Evolutionary conservation across 116 monocot genomes (phyloP), one percentile per base, ranked within the genome.

Genomic region (Cymodocea nodosa): DNA sequence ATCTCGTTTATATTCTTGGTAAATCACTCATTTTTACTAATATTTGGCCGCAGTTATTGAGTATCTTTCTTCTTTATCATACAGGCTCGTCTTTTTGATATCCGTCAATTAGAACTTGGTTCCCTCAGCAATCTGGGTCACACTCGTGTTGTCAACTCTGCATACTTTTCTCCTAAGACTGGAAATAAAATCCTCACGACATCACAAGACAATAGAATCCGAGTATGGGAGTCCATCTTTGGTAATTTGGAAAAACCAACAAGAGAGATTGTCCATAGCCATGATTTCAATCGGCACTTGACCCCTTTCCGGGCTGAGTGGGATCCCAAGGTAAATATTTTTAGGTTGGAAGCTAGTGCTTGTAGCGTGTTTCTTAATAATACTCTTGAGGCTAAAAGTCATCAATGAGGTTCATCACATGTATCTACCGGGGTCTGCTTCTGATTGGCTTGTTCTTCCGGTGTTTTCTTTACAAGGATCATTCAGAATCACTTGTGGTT

Each of bases 271-370:
- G 83, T 90, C 36, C 95, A 90, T 68, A 95, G 95, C 54, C 90
- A 95, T 73, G 95, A 97, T 82, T 97, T 97, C 73, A 88, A 85
- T 60, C 75, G 95, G 19, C 91, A 91, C 63, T 67, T 91, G 73
- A 97, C 95, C 76, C 91, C 95, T 66, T 97, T 97, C 63, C 76
- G 78, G 68, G 95, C 90, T 24, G 91, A 97, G 74, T 97, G 95
- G 95, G 95, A 97, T 65, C 95, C 95, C 63, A 97, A 97, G 87
- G 94, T 94, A 66, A 63, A 0, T 48, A 49, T 23, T 19, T 56
- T 18, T 23, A 24, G 19, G 19, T 11, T 19, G 23, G 12, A 56
- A 56, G 23, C 44, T 44, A 44, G 11, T 44, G 44, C 44, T 8
- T 44, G 44, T 44, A 44, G 44, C 44, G 5, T 44, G 44, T 11